phyloP scores from a whole-genome alignment of 2,329 filamentous ascomycete genomes.

The Fusarium sacchari region DNA sequence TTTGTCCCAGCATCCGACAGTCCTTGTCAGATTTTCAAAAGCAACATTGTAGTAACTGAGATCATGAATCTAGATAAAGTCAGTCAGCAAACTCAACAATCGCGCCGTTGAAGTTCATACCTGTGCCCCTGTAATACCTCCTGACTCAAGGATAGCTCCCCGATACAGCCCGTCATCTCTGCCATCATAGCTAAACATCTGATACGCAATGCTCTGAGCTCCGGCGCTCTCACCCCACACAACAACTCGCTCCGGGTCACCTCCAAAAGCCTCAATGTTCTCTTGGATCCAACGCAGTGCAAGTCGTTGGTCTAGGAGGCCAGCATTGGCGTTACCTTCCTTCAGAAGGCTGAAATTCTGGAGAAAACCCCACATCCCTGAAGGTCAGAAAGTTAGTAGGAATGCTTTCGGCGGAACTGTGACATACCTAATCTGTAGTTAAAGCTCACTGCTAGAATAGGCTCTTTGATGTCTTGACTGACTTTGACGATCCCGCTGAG shows the following conservation, averaged over 20 bases:
- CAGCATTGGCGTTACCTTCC: slow-evolving; percentile 59
- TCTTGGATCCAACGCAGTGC: slow-evolving; percentile 63
- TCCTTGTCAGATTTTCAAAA: slow-evolving; percentile 41
- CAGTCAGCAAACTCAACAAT: background rate
- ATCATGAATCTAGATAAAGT: slow-evolving; percentile 30
- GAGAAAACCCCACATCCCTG: slow-evolving; percentile 61
- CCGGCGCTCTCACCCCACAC: slow-evolving; percentile 61
- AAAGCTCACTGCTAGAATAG: slow-evolving; percentile 63
- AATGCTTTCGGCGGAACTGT: background rate
- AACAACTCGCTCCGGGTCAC: slow-evolving; percentile 57
- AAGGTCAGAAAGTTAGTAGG: background rate
- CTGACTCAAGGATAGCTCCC: slow-evolving; percentile 64
- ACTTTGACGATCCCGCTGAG: slow-evolving; percentile 56
- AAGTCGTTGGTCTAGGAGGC: slow-evolving; percentile 60
- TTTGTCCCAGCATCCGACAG: slow-evolving; percentile 47
- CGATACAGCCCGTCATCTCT: slow-evolving; percentile 65
- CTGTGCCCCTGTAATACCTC: slow-evolving; percentile 46
- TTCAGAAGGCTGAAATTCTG: slow-evolving; percentile 55
- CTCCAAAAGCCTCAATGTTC: slow-evolving; percentile 63
- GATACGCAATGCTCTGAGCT: slow-evolving; percentile 55
- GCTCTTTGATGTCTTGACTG: slow-evolving; percentile 61
- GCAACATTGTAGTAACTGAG: slow-evolving; percentile 43
- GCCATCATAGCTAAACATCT: slow-evolving; percentile 65
- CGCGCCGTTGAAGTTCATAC: background rate
- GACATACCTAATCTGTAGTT: slow-evolving; percentile 60